phyloP scores from a whole-genome alignment of 305 asterid species.

The Rubia tinctorum region DNA sequence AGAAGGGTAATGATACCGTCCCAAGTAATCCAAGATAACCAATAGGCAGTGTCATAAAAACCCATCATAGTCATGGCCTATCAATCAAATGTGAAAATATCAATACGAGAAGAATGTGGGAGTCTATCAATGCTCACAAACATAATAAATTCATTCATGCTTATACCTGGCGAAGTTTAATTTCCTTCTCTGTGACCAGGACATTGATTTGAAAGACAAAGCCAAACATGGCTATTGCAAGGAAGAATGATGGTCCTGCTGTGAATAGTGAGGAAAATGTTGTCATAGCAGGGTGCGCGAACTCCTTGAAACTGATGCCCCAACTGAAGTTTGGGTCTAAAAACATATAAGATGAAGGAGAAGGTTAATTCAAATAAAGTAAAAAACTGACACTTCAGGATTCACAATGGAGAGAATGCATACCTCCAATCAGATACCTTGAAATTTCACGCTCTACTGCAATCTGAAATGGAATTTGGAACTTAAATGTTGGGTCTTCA shows the following conservation, averaged over 20 bases:
- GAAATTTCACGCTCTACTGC: constrained; percentile 90
- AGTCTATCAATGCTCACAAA: too few species aligned
- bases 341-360: constrained; percentile 14
- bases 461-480: constrained; percentile 88
- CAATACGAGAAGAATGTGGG: too few species aligned
- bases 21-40: constrained; percentile 93
- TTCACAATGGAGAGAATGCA: not conserved
- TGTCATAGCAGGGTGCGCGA: constrained; percentile 71
- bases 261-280: constrained; percentile 48
- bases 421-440: constrained; percentile 64
- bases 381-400: not conserved
- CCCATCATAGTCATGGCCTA: constrained; percentile 97
- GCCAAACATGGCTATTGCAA: constrained; percentile 84
- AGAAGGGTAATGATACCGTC: constrained; percentile 58
- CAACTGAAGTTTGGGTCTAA: constrained; percentile 71
- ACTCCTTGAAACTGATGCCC: constrained; percentile 66
- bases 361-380: constrained; percentile 13
- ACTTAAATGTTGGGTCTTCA: constrained; percentile 75
- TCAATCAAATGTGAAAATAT: constrained; percentile 15
- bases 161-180: constrained; percentile 86
- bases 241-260: constrained; percentile 74
- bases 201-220: constrained; percentile 79
- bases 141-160: too few species aligned
- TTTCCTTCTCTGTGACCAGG: constrained; percentile 74
- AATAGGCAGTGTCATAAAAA: constrained; percentile 82